phyloP scores from a whole-genome alignment of 2,329 filamentous ascomycete genomes.

The Pyrenophora graminea region DNA sequence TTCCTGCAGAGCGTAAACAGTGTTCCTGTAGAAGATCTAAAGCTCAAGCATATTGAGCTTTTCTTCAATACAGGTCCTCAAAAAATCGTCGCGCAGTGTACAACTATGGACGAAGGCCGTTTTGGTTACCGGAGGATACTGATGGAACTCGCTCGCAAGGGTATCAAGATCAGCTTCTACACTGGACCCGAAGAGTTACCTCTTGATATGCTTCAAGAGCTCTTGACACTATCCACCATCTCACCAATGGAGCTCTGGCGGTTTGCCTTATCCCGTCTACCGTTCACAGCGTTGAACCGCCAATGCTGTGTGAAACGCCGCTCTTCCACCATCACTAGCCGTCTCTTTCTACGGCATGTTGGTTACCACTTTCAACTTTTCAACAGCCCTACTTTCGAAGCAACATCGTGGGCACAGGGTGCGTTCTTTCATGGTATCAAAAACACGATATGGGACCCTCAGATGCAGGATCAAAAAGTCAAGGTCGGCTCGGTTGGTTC shows the following conservation, averaged over 20 bases:
- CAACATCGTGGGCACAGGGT: conserved; percentile 1
- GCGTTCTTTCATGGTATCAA: conserved; percentile 13
- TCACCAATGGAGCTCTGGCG: conserved; percentile 1
- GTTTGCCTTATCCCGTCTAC: not conserved
- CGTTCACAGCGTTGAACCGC: conserved; percentile 5
- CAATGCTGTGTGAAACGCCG: conserved; percentile 1
- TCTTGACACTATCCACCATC: conserved; percentile 3
- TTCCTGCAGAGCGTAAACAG: conserved; percentile 13
- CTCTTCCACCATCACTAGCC: not conserved
- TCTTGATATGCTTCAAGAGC: conserved; percentile 10
- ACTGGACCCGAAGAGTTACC: not conserved
- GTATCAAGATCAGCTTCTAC: conserved; percentile 11
- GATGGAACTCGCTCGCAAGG: conserved; percentile 1
- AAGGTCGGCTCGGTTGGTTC: not conserved
- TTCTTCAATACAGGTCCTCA: conserved; percentile 13
- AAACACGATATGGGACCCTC: not conserved
- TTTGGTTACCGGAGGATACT: conserved; percentile 8
- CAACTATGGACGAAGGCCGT: conserved; percentile 1
- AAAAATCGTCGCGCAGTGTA: conserved; percentile 14
- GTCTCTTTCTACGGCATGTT: conserved; percentile 13
- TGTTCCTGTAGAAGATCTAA: not conserved
- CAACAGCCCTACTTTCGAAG: conserved; percentile 13
- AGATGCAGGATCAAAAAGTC: not conserved
- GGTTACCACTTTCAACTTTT: conserved; percentile 12
- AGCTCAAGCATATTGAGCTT: conserved; percentile 17